A percentile compares a stretch with the other conserved stretches of the same genome.
Conservation (phyloP, 768 basidiomycete genomes). For the Austroboletus festivus region DNA sequence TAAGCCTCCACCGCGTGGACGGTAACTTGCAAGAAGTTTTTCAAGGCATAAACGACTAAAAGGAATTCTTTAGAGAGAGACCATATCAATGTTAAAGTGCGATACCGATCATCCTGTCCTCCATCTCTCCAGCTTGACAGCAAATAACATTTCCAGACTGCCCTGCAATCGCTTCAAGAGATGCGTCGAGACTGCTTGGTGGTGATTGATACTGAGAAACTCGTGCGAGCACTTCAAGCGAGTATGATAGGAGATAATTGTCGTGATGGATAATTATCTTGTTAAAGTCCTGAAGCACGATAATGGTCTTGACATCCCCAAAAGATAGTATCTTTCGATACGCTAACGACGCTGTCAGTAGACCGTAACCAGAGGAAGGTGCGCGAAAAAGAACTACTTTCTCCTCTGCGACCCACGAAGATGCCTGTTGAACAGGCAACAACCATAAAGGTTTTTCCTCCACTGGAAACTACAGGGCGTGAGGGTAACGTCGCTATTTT, state of each 20-base stretch:
- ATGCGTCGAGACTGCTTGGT: constrained; percentile 46
- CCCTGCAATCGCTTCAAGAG: constrained; percentile 59
- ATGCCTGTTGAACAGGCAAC: constrained; percentile 68
- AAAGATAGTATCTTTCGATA: constrained; percentile 56
- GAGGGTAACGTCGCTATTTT: not conserved
- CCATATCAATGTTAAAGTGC: constrained; percentile 13
- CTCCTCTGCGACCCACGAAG: constrained; percentile 56
- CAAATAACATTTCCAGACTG: constrained; percentile 57
- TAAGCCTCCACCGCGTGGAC: constrained; percentile 61
- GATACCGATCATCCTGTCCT: constrained; percentile 54
- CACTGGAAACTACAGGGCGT: constrained; percentile 38
- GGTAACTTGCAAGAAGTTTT: constrained; percentile 59
- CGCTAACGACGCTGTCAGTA: constrained; percentile 35
- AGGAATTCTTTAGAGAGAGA: constrained; percentile 4
- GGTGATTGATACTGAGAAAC: constrained; percentile 51
- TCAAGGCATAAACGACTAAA: constrained; percentile 63
- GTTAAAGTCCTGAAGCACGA: constrained; percentile 59
- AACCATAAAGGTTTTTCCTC: constrained; percentile 55
- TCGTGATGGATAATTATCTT: constrained; percentile 68
- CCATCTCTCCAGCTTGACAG: constrained; percentile 53
- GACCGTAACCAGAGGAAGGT: not conserved
- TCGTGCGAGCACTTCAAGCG: constrained; percentile 65
- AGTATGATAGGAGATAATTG: constrained; percentile 57
- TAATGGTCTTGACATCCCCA: constrained; percentile 49
- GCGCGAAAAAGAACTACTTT: constrained; percentile 41